Base-by-base conservation (phyloP, 768 basidiomycete genomes). In the Royoungia palumana region DNA sequence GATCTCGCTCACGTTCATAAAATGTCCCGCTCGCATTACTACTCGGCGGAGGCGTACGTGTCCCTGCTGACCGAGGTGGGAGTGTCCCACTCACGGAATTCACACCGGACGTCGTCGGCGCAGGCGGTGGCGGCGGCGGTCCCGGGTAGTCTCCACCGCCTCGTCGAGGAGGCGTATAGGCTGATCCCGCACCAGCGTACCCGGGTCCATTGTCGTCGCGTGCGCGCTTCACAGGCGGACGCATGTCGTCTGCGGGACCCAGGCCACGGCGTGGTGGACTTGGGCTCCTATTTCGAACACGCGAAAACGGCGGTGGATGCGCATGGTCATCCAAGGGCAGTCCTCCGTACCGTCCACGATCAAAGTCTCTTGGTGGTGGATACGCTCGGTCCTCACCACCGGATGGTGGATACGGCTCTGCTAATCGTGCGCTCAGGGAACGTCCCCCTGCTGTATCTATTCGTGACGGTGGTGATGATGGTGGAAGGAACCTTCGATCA, bases 281-380 rank as follows among this genome's bases (percentile, higher is more conserved):
- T 5, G 74, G 70, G 49, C 77, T 79, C 35, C 76, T 69, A 11
- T 55, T 69, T n/a, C 78, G 70, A 19, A 76, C 69, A 5, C 76
- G 71, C n/a, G 65, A 66, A 50, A 70, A 73, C 14, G 50, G 30
- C 0, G 34, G 46, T 1, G 45, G 42, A 7, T 66, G 46, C 6
- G 64, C 55, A 21, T 57, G 59, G 12, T 51, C 51, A 8, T 55
- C 60, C 37, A 60, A 36, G 2, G 53, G 28, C 9, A 39, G 24
- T 1, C 25, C 49, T 13, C 56, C 50, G 28, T 65, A 67, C 32
- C 66, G 61, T 10, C 58, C 53, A 21, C 69, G 64, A 2, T 71
- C 69, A 37, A 58, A 58, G 0, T 69, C 69, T 35, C 66, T 61
- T 2, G 47, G 20, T 24, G 52, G 52, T 6, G 52, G 57, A 54